Percentiles rank a stretch among this genome's conserved stretches.
These are phyloP conservation scores for Ogataea wickerhamii DNA, from an alignment of 805 yeast genomes.

Conservation along the genomic window DNA sequence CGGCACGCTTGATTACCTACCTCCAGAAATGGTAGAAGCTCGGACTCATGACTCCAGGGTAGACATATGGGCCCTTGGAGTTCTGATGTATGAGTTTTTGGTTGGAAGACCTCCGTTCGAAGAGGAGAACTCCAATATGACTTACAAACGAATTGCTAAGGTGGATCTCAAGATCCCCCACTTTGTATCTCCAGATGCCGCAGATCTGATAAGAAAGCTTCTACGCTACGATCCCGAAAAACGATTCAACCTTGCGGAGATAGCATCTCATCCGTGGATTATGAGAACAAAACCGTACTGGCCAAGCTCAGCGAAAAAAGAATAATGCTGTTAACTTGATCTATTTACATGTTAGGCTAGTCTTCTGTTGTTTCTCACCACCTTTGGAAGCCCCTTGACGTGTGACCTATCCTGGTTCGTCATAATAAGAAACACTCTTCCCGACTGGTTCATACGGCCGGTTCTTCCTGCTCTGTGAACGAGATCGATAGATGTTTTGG, in stretches of 20 bases:
- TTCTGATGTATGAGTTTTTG: conserved; percentile 77
- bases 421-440: conserved; percentile 79
- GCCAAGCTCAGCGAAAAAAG: conserved; percentile 30
- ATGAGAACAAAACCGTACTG: conserved; percentile 58
- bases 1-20: conserved; percentile 90
- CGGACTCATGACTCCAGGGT: conserved; percentile 73
- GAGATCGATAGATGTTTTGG: conserved; percentile 78
- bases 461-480: conserved; percentile 93
- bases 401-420: conserved; percentile 67
- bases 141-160: conserved; percentile 73
- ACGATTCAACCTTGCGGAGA: conserved; percentile 58
- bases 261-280: conserved; percentile 84
- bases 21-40: conserved; percentile 92
- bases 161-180: conserved; percentile 75
- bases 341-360: conserved; percentile 20
- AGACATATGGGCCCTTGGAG: conserved; percentile 92
- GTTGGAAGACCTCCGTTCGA: conserved; percentile 94
- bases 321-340: not conserved
- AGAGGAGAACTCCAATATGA: conserved; percentile 69
- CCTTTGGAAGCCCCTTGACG: conserved; percentile 76
- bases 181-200: conserved; percentile 68
- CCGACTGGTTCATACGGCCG: conserved; percentile 85
- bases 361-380: conserved; percentile 50
- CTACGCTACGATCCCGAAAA: conserved; percentile 66
- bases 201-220: conserved; percentile 62